phyloP scores from a whole-genome alignment of 345 rosid genomes.

The Rhodamnia rubescens region DNA sequence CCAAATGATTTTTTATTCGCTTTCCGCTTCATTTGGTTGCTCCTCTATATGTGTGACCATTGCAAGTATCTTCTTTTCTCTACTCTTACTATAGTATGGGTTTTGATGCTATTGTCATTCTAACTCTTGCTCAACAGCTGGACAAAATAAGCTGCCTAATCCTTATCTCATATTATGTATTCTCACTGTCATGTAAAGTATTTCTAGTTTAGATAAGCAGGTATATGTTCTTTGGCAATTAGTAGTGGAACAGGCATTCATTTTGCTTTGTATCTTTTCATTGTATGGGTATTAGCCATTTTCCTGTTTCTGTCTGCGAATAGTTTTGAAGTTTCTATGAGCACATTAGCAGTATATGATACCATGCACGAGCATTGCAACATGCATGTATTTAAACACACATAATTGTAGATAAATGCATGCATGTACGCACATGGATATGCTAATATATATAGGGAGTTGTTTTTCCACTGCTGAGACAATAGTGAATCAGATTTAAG shows the following conservation, averaged over 20 bases:
- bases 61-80: neutral
- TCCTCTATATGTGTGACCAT: neutral
- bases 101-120: neutral
- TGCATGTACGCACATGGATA: neutral
- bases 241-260: neutral
- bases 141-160: neutral
- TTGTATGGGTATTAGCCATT: neutral
- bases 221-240: neutral
- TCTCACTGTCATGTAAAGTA: neutral
- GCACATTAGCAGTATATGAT: neutral
- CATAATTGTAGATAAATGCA: neutral
- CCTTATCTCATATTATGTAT: neutral
- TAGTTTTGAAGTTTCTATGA: neutral
- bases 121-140: neutral
- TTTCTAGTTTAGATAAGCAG: neutral
- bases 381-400: neutral
- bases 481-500: neutral
- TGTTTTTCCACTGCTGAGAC: neutral
- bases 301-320: neutral
- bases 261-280: neutral
- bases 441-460: neutral
- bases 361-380: neutral
- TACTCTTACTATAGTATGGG: neutral
- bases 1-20: neutral
- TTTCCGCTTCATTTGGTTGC: neutral